Evolutionary conservation across 78 protist species (phyloP), one percentile per base, ranked within the genome.

Genomic region (Parvularia atlantis): DNA sequence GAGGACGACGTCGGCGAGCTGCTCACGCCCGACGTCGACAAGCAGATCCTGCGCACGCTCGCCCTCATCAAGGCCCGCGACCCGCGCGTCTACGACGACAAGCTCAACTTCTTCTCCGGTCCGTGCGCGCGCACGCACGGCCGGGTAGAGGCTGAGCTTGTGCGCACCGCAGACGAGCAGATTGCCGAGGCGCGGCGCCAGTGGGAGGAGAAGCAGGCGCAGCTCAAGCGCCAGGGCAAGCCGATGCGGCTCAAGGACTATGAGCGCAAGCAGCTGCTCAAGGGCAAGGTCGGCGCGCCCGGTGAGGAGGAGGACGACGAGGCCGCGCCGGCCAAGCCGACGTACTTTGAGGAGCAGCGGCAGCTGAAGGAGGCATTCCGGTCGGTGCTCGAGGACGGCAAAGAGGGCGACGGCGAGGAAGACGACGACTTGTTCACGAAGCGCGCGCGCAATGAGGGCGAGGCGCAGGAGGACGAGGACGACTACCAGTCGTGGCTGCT

Each of bases 241-340:
- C 11, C 35, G 37, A 57, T 75, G 68, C 48, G 63, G n/a, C 28
- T 75, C 35, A 65, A n/a, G 43, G 80, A 75, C 63, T 75, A 75
- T 48, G 66, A 65, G 31, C 6, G 72, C 33, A 17, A 37, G 24
- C 40, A 75, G 72, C 63, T 75, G 60, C 56, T 65, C n/a, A 26
- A 33, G 50, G 73, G 80, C 28, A 73, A 50, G 22, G 72, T 65
- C 35, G 71, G 28, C 26, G 72, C 63, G 16, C n/a, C 65, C 61
- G 14, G 16, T 20, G 64, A 40, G 13, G 80, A 75, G 22, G 73
- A 63, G 9, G 36, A 54, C 20, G 80, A 63, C 1, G 70, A 39
- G 31, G n/a, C n/a, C n/a, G n/a, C 7, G 10, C n/a, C 31, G 10
- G 61, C 16, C 61, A 56, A 5, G 28, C 31, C 5, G 61, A 5